These are phyloP conservation scores for Suhomyces prunicola DNA, from an alignment of 805 yeast genomes.

Conservation along the genomic window DNA sequence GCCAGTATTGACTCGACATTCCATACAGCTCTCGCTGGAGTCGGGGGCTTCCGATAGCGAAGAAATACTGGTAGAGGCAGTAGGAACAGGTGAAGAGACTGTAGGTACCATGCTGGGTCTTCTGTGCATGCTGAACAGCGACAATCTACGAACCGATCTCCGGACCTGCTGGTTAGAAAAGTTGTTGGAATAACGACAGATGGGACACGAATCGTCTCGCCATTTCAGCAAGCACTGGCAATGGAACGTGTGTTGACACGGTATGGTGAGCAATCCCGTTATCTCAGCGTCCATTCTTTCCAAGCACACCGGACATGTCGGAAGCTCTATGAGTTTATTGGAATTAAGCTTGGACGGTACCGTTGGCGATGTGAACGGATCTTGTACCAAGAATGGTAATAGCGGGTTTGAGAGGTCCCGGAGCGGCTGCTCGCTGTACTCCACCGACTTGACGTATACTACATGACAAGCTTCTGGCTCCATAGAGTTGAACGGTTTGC, in stretches of 20 bases:
- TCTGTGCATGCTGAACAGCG: slow-evolving; percentile 21
- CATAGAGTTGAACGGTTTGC: slow-evolving; percentile 76
- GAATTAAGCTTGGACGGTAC: slow-evolving; percentile 8
- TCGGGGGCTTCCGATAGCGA: slow-evolving; percentile 1
- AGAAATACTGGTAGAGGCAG: not conserved
- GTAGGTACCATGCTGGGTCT: not conserved
- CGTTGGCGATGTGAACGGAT: slow-evolving; percentile 58
- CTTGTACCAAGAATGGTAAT: slow-evolving; percentile 67
- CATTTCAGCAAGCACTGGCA: slow-evolving; percentile 84
- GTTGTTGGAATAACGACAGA: slow-evolving; percentile 72
- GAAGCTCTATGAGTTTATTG: slow-evolving; percentile 52
- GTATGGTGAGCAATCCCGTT: slow-evolving; percentile 81
- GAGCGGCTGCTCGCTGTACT: slow-evolving; percentile 38
- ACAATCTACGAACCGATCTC: slow-evolving; percentile 29
- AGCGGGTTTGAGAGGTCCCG: slow-evolving; percentile 20
- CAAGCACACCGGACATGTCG: slow-evolving; percentile 90
- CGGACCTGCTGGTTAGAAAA: slow-evolving; percentile 34
- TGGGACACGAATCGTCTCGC: slow-evolving; percentile 89
- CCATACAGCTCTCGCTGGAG: slow-evolving; percentile 40
- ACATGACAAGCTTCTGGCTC: slow-evolving; percentile 86
- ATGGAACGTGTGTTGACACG: slow-evolving; percentile 92
- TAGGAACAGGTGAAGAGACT: not conserved
- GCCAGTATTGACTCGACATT: slow-evolving; percentile 58
- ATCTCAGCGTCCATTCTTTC: slow-evolving; percentile 81
- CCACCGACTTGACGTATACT: slow-evolving; percentile 61